phyloP scores from a whole-genome alignment of 2,329 filamentous ascomycete species.

The Xylariaceae sp. region DNA sequence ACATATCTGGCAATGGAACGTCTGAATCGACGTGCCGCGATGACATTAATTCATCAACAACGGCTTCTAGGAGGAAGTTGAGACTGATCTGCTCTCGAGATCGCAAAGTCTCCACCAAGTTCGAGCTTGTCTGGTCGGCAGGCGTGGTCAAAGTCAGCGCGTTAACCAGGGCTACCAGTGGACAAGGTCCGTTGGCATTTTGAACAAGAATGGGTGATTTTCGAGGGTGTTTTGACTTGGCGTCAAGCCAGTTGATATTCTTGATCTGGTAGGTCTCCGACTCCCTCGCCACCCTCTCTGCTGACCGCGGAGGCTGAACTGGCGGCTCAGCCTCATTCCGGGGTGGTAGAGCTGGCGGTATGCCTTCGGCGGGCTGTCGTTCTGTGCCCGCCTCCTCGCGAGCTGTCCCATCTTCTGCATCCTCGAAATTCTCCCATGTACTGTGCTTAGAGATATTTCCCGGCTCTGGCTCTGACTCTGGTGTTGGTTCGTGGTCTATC shows the following conservation, averaged over 20 bases:
- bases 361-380: slow-evolving; percentile 15
- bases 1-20: slow-evolving; percentile 73
- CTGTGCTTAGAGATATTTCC: slow-evolving; percentile 33
- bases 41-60: slow-evolving; percentile 91
- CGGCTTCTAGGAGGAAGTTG: slow-evolving; percentile 76
- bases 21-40: slow-evolving; percentile 60
- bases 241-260: slow-evolving; percentile 80
- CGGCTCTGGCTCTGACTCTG: slow-evolving; percentile 25
- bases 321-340: slow-evolving; percentile 27
- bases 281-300: slow-evolving; percentile 38
- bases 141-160: slow-evolving; percentile 81
- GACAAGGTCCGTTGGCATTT: slow-evolving; percentile 92
- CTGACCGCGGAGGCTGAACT: slow-evolving; percentile 38
- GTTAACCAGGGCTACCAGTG: slow-evolving; percentile 88
- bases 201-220: slow-evolving; percentile 87
- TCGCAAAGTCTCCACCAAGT: slow-evolving; percentile 71
- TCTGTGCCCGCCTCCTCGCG: slow-evolving; percentile 13
- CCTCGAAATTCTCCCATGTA: slow-evolving; percentile 37
- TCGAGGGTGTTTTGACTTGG: slow-evolving; percentile 57
- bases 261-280: slow-evolving; percentile 89
- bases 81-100: slow-evolving; percentile 85
- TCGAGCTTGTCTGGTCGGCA: slow-evolving; percentile 56
- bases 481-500: slow-evolving; percentile 40
- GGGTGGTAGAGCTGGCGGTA: slow-evolving; percentile 39
- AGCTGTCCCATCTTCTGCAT: slow-evolving; percentile 27